phyloP scores from a whole-genome alignment of 805 yeast genomes.

The Metschnikowia reukaufii region DNA sequence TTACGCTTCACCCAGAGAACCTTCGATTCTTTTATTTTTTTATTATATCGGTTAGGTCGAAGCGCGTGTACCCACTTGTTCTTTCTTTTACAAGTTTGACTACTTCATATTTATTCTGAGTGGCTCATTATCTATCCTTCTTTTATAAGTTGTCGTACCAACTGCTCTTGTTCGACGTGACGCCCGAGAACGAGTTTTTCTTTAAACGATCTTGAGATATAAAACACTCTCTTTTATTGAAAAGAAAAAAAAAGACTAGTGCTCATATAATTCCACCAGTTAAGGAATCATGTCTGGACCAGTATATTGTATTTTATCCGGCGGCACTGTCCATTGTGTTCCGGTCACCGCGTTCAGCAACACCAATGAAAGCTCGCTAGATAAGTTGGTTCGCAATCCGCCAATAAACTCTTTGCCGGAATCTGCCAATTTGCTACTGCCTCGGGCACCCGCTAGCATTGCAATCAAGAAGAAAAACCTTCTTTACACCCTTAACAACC shows the following conservation, averaged over 20 bases:
- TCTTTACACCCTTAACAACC: constrained; percentile 37
- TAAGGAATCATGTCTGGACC: constrained; percentile 19
- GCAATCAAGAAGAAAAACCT: constrained; percentile 27
- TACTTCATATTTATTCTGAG: no score
- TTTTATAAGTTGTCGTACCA: no score
- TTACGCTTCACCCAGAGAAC: neutral
- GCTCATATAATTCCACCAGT: no score
- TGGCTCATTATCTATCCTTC: no score
- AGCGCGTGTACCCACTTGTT: no score
- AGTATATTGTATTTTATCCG: constrained; percentile 27
- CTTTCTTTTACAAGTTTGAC: no score
- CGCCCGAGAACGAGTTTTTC: no score
- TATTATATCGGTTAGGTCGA: no score
- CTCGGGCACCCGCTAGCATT: constrained; percentile 9
- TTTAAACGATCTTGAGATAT: no score
- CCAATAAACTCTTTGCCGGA: constrained; percentile 9
- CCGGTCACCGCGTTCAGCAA: constrained; percentile 24
- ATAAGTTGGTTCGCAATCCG: constrained; percentile 15
- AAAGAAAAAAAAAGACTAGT: neutral
- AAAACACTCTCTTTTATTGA: neutral
- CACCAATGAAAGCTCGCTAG: constrained; percentile 10
- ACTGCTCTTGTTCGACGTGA: no score
- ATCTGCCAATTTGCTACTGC: constrained; percentile 1
- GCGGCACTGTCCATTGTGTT: constrained; percentile 27
- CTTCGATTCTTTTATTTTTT: neutral